Evolutionary conservation across 2,329 filamentous ascomycete species (phyloP), one percentile per base, ranked within the genome.

Genomic region (Claviceps lovelessii): DNA sequence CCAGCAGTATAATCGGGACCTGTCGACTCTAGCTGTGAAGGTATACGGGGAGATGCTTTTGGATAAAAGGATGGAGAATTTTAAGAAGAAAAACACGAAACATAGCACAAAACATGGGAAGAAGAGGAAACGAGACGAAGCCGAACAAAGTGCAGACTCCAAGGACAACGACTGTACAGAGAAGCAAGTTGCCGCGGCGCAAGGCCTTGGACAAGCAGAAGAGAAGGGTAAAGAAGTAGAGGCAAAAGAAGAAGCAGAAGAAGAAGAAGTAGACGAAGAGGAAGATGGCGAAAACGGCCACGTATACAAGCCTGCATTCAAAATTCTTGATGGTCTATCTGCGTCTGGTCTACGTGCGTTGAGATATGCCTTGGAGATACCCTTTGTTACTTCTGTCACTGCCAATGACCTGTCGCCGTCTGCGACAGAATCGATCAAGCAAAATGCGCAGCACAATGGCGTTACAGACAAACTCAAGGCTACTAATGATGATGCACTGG

Each of bases 1-100:
- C 54, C 93, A 98, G 67, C 93, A 98, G 67, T 98, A 97, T 76
- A 98, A 98, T 70, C 86, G 94, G 49, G 93, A 98, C 67, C 72
- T 98, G 60, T 96, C 89, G 57, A 88, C 96, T 31, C 78, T 98
- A 15, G 89, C 89, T 0, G 95, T 98, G 68, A 88, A 88, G 64
- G 86, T 87, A 0, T 95, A 91, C 67, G 88, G 88, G 1, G 83
- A 93, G 61, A 82, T 88, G 37, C 65, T 61, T 41, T 61, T 82
- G 19, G 71, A 77, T 39, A 73, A 70, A 62, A 73, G 71, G 56
- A 70, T 68, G 33, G 70, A 71, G 57, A 70, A 64, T 44, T 62
- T 67, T 3, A 49, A 56, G 58, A 23, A 33, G 13, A 64, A 75
- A 64, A 65, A 72, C 59, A 70, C 75, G 65, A 72, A 65, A 58